Evolutionary conservation across 306 rosid genomes (phyloP).

Genomic region (Sicyos edulis): DNA sequence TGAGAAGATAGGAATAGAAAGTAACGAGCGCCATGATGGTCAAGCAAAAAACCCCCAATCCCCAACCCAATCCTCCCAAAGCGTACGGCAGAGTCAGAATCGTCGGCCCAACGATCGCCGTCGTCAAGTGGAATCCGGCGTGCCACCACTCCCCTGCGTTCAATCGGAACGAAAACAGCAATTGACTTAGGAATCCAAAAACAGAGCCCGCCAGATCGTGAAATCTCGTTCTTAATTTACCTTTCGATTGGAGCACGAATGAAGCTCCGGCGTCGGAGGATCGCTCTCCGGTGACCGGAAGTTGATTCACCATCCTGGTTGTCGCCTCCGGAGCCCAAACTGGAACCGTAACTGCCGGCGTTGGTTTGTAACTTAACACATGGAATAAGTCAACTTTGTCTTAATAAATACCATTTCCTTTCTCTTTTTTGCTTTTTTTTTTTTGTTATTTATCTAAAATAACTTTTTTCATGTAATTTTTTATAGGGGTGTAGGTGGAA

Average conservation of each 20-base stretch:
- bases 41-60: constrained; percentile 49
- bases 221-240: constrained; percentile 17
- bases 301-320: constrained; percentile 5
- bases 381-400: neutral
- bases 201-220: neutral
- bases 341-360: neutral
- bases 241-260: constrained; percentile 84
- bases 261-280: constrained; percentile 64
- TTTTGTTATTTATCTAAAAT: neutral
- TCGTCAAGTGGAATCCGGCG: constrained; percentile 77
- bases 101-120: constrained; percentile 80
- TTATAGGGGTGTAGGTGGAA: too few relatives aligned
- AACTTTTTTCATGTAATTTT: neutral
- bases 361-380: neutral
- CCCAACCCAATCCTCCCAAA: constrained; percentile 69
- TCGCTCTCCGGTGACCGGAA: neutral
- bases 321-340: neutral
- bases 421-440: neutral
- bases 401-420: neutral
- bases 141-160: constrained; percentile 48
- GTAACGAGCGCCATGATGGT: constrained; percentile 57
- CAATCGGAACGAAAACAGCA: neutral
- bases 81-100: constrained; percentile 77
- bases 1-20: constrained; percentile 69
- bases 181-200: neutral